Percentiles rank a stretch among this genome's conserved stretches.
Evolutionary conservation across 139 green algal species (phyloP).

Genomic region (Chlamydomonas asymmetrica): DNA sequence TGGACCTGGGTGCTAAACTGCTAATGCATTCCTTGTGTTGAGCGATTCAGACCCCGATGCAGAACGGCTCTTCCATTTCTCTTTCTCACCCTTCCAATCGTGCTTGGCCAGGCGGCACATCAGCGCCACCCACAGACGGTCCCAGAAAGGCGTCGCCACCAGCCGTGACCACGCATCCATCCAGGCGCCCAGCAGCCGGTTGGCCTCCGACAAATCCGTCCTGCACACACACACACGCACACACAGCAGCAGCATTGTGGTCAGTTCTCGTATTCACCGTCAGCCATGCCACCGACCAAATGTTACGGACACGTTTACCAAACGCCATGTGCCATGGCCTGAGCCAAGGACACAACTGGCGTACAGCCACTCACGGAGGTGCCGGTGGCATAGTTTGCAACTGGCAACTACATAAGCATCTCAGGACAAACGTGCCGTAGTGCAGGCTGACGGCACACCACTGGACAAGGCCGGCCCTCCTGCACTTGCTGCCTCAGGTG

Average conservation of each 20-base stretch:
- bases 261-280: not conserved
- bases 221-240: not conserved
- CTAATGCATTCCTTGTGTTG: too few relatives aligned
- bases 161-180: conserved; percentile 53
- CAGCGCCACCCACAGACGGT: conserved; percentile 63
- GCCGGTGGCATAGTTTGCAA: too few relatives aligned
- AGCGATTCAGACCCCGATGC: too few relatives aligned
- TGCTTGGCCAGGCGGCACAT: conserved; percentile 71
- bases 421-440: too few relatives aligned
- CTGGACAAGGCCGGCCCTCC: too few relatives aligned
- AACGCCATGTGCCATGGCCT: not conserved
- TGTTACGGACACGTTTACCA: too few relatives aligned
- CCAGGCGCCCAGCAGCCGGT: conserved; percentile 57
- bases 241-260: not conserved
- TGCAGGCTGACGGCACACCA: too few relatives aligned
- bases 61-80: not conserved
- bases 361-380: too few relatives aligned
- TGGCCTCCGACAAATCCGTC: conserved; percentile 23
- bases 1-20: too few relatives aligned
- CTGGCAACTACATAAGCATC: too few relatives aligned
- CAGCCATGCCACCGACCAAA: not conserved
- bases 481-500: too few relatives aligned
- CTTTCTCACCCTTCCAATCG: conserved; percentile 61
- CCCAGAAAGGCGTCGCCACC: conserved; percentile 54
- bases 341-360: not conserved